Conservation (phyloP, 1,284 basidiomycete species). For the Ustilago lituana region DNA sequence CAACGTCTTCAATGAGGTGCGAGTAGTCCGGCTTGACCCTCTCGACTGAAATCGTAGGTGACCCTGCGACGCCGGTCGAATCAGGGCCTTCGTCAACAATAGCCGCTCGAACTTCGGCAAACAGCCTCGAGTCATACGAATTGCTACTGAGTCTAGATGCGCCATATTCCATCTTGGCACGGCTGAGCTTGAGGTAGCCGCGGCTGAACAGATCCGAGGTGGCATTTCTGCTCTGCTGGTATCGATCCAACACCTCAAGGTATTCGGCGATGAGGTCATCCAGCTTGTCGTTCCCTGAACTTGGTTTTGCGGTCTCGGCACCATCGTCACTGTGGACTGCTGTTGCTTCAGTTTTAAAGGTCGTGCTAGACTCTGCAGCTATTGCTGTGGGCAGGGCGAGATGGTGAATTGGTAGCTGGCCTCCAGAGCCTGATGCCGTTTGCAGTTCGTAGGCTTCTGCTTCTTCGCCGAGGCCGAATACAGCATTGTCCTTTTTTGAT, state of each 20-base stretch:
- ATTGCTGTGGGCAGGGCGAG: constrained; percentile 22
- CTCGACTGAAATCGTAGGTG: background rate
- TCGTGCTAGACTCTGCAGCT: background rate
- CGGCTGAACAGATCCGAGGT: constrained; percentile 11
- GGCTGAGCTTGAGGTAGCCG: constrained; percentile 44
- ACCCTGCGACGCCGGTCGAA: background rate
- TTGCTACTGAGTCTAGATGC: constrained; percentile 37
- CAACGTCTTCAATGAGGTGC: constrained; percentile 10
- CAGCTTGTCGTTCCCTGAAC: constrained; percentile 9
- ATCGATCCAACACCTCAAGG: constrained; percentile 48
- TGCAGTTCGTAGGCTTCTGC: constrained; percentile 17
- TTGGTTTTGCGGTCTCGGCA: background rate
- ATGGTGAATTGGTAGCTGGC: constrained; percentile 35
- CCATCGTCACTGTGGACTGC: no score
- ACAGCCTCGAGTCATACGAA: constrained; percentile 48
- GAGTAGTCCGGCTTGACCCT: constrained; percentile 28
- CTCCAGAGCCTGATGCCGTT: constrained; percentile 1
- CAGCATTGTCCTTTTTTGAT: background rate
- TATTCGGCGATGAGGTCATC: constrained; percentile 39
- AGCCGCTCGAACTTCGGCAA: constrained; percentile 9
- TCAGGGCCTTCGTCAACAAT: background rate
- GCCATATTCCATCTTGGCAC: constrained; percentile 52
- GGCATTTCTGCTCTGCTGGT: constrained; percentile 17
- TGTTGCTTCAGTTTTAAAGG: no score
- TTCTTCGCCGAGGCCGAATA: background rate